Evolutionary conservation across 306 rosid genomes (phyloP), one percentile per base, ranked within the genome.

Genomic region (Medicago ruthenica): DNA sequence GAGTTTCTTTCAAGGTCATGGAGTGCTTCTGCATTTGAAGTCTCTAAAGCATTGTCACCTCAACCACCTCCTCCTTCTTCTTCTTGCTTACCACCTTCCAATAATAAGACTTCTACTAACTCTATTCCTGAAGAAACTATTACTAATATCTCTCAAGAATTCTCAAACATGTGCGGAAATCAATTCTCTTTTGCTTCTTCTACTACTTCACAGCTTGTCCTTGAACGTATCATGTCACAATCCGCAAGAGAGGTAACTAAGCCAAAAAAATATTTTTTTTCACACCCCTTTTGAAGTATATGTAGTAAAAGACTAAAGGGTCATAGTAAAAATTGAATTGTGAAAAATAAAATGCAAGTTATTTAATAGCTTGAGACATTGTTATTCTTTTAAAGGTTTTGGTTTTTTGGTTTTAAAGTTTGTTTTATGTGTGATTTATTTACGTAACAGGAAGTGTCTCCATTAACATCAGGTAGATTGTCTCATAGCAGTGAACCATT

Each of bases 221-320:
- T 96, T 66, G 98, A 96, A 70, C 96, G 99, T 81, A 96, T 96
- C 17, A 92, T 96, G 98, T 96, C 99, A 36, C 98, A 96, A 80
- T 92, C 98, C 6, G 82, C 85, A 71, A 92, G 97, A 90, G 98
- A 96, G 99, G 96, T 93, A 61, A 27, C 40, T 60, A 27, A 60
- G 14, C 14, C 6, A 15, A 48, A 62, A 34, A 37, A 3, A 7
- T 1, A 8, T 15, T 34, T 62, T 62, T 62, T 62, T 34, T 62
- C 45, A 62, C 68, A 62, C 45, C 68, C 44, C 68, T 62, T 34
- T 59, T 59, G 44, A 34, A 62, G 7, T 22, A 12, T 24, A 12
- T 59, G 65, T 5, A 22, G 37, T 14, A 58, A 21, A 58, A 10
- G 1, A n/a, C n/a, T n/a, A n/a, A n/a, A n/a, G n/a, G n/a, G n/a